phyloP scores from a whole-genome alignment of 2,329 filamentous ascomycete species.

The Myrmaecium sp. region DNA sequence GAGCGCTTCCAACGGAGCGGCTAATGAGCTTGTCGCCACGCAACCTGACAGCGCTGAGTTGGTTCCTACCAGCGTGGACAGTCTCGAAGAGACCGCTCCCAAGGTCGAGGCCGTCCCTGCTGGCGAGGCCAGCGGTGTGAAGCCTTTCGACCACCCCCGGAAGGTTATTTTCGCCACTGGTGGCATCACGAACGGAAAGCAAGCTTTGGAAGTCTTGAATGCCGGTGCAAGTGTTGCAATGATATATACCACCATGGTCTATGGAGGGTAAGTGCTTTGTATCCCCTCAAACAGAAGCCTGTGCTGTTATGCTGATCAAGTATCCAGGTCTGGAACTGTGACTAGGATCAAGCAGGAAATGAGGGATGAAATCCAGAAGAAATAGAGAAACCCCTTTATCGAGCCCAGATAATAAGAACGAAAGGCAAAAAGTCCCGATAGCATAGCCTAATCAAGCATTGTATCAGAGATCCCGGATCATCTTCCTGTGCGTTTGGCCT shows the following conservation, averaged over 20 bases:
- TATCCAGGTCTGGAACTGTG: too few species aligned
- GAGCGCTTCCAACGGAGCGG: slow-evolving; percentile 1
- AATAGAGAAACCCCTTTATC: too few species aligned
- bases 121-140: slow-evolving; percentile 10
- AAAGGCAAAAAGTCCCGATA: too few species aligned
- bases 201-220: slow-evolving; percentile 67
- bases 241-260: slow-evolving; percentile 67
- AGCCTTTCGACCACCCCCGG: slow-evolving; percentile 13
- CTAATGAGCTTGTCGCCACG: slow-evolving; percentile 1
- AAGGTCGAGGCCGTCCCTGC: background rate
- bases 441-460: too few species aligned
- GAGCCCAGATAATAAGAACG: too few species aligned
- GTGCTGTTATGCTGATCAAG: too few species aligned
- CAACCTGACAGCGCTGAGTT: background rate
- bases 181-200: slow-evolving; percentile 74
- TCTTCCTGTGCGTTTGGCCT: too few species aligned
- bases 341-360: slow-evolving; percentile 35
- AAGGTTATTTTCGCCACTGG: slow-evolving; percentile 91
- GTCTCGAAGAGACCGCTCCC: slow-evolving; percentile 2
- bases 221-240: slow-evolving; percentile 83
- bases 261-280: slow-evolving; percentile 44
- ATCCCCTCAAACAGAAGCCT: too few species aligned
- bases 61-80: slow-evolving; percentile 2
- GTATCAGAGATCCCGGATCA: too few species aligned
- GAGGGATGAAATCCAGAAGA: slow-evolving; percentile 22